phyloP scores from a whole-genome alignment of 345 rosid species.

The Sapria himalayana region DNA sequence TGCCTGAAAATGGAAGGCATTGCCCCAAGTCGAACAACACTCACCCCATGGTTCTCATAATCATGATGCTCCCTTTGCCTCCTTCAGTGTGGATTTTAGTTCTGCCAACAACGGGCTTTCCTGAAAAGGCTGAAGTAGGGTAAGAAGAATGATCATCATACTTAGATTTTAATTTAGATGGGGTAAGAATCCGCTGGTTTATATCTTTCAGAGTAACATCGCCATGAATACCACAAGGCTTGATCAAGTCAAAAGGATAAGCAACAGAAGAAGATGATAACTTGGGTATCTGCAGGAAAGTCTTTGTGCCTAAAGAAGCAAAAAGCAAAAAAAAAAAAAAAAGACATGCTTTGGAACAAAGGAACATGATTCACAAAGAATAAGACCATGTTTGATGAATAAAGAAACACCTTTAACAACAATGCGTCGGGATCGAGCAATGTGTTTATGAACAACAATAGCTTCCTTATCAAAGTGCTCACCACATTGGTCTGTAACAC shows the following conservation, averaged over 20 bases:
- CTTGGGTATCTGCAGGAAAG: constrained; percentile 37
- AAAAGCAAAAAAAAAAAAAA: too few species aligned
- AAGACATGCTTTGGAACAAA: too few species aligned
- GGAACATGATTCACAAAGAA: background rate
- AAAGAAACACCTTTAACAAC: constrained; percentile 48
- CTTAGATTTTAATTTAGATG: constrained; percentile 37
- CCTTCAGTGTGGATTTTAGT: constrained; percentile 94
- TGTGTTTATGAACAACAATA: constrained; percentile 24
- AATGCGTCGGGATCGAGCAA: constrained; percentile 35
- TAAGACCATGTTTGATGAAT: background rate
- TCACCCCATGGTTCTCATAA: constrained; percentile 86
- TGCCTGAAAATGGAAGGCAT: too few species aligned
- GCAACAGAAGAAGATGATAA: constrained; percentile 59
- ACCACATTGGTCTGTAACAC: too few species aligned
- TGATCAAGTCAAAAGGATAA: constrained; percentile 83
- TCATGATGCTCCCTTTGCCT: constrained; percentile 95
- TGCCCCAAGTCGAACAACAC: too few species aligned
- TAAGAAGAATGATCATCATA: constrained; percentile 26
- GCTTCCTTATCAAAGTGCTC: too few species aligned
- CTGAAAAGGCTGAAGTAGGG: constrained; percentile 92
- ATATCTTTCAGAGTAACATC: constrained; percentile 91
- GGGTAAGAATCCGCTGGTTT: constrained; percentile 59
- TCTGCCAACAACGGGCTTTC: constrained; percentile 95
- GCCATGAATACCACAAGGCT: constrained; percentile 78
- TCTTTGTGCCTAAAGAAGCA: constrained; percentile 41